Evolutionary conservation across 1,284 basidiomycete species (phyloP), one percentile per base, ranked within the genome.

Genomic region (Ganoderma meredithae): DNA sequence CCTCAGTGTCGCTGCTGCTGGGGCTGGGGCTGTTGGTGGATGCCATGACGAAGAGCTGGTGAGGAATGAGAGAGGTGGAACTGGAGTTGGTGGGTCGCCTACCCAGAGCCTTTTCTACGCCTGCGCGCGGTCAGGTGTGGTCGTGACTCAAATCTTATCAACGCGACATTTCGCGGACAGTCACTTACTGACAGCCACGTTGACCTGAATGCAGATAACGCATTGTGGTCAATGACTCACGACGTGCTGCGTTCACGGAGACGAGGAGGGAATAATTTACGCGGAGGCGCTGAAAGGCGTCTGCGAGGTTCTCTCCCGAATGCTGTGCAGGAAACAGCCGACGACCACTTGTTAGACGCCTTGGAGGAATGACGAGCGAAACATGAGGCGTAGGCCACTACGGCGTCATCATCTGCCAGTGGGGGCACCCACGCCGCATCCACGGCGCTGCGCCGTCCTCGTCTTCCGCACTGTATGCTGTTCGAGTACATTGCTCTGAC

Each of bases 301-400:
- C 9, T 25, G 52, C 52, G 27, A 19, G 83, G 83, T 27, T 83
- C 74, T n/a, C n/a, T 22, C 44, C 44, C 7, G 8, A 47, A 47
- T 47, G 44, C 44, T 47, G 44, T 47, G 44, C 44, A 22, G 44
- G 44, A 19, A 7, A 44, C 6, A 44, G 19, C 17, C 43, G 19
- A 17, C 43, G 3, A 13, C 43, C 43, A 17, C 5, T 17, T 44
- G 17, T 15, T 15, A 44, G 43, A 19, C 43, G 43, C 43, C 17
- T n/a, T 3, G 43, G 43, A 44, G 0, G 17, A 44, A 44, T 6
- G 10, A 22, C 43, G 44, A 47, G 22, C n/a, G 44, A 22, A 22
- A 47, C 44, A 47, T 47, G 44, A 47, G 44, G 44, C 44, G 17
- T 5, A 17, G 3, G 27, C 27, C 2, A 31, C 27, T 17, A 12